phyloP scores from a whole-genome alignment of 495 filamentous ascomycete species.

The Opeltia flavorubescens region DNA sequence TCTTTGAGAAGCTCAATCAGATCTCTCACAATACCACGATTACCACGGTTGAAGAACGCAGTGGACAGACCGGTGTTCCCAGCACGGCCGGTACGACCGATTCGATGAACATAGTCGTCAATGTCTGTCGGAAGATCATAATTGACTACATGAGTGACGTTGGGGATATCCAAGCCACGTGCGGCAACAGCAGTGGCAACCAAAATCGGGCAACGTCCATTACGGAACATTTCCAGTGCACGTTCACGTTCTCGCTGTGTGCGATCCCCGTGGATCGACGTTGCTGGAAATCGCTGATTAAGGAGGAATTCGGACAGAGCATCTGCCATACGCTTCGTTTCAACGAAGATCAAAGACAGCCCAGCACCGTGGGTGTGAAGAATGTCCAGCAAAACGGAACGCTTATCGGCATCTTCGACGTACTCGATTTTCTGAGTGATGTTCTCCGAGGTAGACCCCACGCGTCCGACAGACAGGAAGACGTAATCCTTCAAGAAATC shows the following conservation, averaged over 20 bases:
- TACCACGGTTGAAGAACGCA: constrained; percentile 98
- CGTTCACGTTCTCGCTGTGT: constrained; percentile 98
- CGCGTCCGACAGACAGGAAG: constrained; percentile 96
- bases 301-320: constrained; percentile 93
- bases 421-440: constrained; percentile 98
- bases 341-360: constrained; percentile 93
- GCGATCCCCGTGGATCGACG: constrained; percentile 94
- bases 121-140: constrained; percentile 98
- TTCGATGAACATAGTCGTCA: constrained; percentile 98
- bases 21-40: constrained; percentile 91
- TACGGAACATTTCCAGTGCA: constrained; percentile 93
- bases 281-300: constrained; percentile 97
- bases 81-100: constrained; percentile 98
- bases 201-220: constrained; percentile 83
- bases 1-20: constrained; percentile 94
- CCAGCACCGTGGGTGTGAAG: constrained; percentile 87
- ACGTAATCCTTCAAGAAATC: constrained; percentile 98
- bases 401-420: constrained; percentile 94
- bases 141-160: constrained; percentile 97
- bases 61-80: constrained; percentile 98
- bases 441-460: constrained; percentile 98
- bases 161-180: constrained; percentile 91
- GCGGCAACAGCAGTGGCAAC: constrained; percentile 96
- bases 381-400: constrained; percentile 91
- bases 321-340: constrained; percentile 99